phyloP scores from a whole-genome alignment of 139 green algal species.

The Micromonas commoda region DNA sequence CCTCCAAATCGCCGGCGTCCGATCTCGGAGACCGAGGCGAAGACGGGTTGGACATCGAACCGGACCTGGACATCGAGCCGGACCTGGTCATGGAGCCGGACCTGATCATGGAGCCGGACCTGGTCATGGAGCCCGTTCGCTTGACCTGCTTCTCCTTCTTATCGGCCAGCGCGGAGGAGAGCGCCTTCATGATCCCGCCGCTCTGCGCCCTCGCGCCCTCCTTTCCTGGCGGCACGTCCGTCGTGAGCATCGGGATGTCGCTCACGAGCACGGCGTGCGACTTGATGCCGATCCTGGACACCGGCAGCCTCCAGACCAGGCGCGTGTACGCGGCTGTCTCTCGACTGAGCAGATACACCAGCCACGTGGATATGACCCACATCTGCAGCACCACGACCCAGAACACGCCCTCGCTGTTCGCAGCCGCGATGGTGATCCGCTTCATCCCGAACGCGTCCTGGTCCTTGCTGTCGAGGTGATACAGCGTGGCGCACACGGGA shows the following conservation, averaged over 20 bases:
- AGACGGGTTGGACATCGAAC: no score
- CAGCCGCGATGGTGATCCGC: background rate
- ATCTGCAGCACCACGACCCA: background rate
- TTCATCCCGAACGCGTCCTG: background rate
- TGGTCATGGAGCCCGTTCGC: no score
- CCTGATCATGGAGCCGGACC: no score
- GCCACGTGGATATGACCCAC: background rate
- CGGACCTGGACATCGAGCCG: no score
- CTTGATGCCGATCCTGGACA: conserved; percentile 14
- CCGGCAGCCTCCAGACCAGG: conserved; percentile 10
- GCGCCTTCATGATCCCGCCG: background rate
- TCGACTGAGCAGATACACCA: background rate
- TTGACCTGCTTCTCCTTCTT: no score
- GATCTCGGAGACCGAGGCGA: no score
- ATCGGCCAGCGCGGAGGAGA: background rate
- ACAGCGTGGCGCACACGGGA: background rate
- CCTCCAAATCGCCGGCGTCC: no score
- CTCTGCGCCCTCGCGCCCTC: no score
- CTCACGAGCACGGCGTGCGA: conserved; percentile 15
- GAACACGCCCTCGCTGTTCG: background rate
- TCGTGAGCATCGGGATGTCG: conserved; percentile 12
- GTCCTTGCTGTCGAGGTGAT: background rate
- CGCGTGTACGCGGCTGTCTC: background rate
- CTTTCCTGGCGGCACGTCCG: background rate
- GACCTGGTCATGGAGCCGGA: no score